phyloP scores from a whole-genome alignment of 2,329 filamentous ascomycete species.

The Aspergillus sp. region DNA sequence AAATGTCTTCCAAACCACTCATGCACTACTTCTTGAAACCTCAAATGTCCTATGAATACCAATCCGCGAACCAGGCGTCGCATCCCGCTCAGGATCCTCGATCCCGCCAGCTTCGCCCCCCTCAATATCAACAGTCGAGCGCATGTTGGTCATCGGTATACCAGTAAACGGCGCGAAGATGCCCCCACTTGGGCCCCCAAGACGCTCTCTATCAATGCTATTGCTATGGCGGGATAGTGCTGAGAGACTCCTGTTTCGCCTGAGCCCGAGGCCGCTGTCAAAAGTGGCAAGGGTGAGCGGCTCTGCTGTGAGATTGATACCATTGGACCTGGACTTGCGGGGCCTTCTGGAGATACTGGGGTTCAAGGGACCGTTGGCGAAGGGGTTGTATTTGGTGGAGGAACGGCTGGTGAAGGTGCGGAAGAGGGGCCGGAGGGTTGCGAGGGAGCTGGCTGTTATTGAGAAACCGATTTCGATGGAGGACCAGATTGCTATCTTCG shows the following conservation, averaged over 20 bases:
- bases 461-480: slow-evolving; percentile 23
- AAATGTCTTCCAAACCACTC: background rate
- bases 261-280: background rate
- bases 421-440: slow-evolving; percentile 21
- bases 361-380: background rate
- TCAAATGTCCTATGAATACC: slow-evolving; percentile 4
- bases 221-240: background rate
- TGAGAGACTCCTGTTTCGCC: background rate
- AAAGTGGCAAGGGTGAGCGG: background rate
- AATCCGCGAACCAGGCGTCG: background rate
- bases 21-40: background rate
- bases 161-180: background rate
- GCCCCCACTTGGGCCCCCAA: too few relatives aligned
- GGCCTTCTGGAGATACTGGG: background rate
- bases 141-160: background rate
- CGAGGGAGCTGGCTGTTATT: slow-evolving; percentile 22
- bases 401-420: background rate
- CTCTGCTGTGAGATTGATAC: background rate
- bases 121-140: background rate
- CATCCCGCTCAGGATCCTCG: background rate
- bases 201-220: background rate
- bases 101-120: background rate
- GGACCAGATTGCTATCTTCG: slow-evolving; percentile 22
- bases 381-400: background rate
- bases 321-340: background rate